Percentiles rank a stretch among this genome's conserved stretches.
Evolutionary conservation across 331 rosid species (phyloP).

Genomic region (Saraca asoca): DNA sequence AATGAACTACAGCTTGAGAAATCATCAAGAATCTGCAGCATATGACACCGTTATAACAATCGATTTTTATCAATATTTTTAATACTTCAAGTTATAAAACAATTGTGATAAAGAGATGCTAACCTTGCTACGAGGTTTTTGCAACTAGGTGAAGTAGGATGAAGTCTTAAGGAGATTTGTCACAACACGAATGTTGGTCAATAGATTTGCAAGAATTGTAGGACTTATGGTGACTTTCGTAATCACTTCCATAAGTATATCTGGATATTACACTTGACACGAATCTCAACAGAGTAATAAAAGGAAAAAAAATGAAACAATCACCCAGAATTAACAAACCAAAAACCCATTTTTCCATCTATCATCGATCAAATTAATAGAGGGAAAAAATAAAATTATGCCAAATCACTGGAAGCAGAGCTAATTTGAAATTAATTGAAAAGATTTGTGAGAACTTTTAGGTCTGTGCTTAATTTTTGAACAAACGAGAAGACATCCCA

Average conservation of each 20-base stretch:
- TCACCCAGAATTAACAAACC: too few relatives aligned
- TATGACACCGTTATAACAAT: conserved; percentile 18
- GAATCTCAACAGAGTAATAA: conserved; percentile 16
- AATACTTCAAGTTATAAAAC: background rate
- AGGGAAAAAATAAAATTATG: too few relatives aligned
- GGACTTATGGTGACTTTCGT: conserved; percentile 59
- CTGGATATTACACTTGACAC: conserved; percentile 46
- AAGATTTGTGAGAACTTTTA: too few relatives aligned
- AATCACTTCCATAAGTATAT: conserved; percentile 56
- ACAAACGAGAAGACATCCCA: too few relatives aligned
- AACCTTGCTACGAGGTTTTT: conserved; percentile 75
- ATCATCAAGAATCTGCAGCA: conserved; percentile 81
- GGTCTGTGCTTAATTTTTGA: too few relatives aligned
- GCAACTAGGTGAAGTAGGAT: conserved; percentile 66
- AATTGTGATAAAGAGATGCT: conserved; percentile 33
- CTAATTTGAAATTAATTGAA: too few relatives aligned
- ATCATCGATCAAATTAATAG: too few relatives aligned
- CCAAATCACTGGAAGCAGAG: too few relatives aligned
- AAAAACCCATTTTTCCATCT: too few relatives aligned
- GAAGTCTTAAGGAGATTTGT: conserved; percentile 80
- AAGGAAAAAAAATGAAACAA: conserved; percentile 20
- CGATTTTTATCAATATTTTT: background rate
- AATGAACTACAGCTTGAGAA: conserved; percentile 78
- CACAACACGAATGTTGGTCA: conserved; percentile 73
- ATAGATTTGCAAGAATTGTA: conserved; percentile 73